Conservation (phyloP, 1,284 basidiomycete species). For the Sporisorium exsertum region DNA sequence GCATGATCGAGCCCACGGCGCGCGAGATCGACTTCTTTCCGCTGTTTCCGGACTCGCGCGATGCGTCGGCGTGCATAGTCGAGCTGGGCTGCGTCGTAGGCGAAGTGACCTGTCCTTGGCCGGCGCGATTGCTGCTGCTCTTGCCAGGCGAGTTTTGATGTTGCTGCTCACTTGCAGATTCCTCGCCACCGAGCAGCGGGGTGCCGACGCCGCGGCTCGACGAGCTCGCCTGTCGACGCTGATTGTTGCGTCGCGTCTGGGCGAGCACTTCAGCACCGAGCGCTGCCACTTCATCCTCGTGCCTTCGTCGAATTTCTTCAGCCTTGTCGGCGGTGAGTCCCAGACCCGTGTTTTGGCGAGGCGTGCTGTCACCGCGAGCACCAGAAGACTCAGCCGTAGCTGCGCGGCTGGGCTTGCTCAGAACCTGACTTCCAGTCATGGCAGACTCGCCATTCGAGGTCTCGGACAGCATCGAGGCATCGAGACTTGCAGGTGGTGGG, state of each 20-base stretch:
- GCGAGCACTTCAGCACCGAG: conserved; percentile 63
- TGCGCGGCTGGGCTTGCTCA: conserved; percentile 14
- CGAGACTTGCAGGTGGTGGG: conserved; percentile 10
- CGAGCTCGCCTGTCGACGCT: conserved; percentile 37
- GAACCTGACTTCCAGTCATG: conserved; percentile 18
- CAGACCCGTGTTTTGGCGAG: conserved; percentile 45
- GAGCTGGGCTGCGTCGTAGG: conserved; percentile 16
- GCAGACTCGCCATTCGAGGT: conserved; percentile 8
- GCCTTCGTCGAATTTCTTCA: conserved; percentile 59
- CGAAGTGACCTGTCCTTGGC: conserved; percentile 7
- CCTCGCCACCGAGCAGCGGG: conserved; percentile 16
- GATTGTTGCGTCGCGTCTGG: conserved; percentile 52
- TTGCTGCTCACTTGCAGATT: conserved; percentile 22
- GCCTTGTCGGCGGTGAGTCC: conserved; percentile 52
- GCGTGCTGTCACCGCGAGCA: conserved; percentile 27
- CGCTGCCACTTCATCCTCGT: conserved; percentile 64
- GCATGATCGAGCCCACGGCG: conserved; percentile 45
- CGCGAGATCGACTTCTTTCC: conserved; percentile 39
- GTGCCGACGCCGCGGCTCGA: conserved; percentile 14
- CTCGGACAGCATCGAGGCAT: conserved; percentile 29
- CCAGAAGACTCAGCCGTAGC: conserved; percentile 10
- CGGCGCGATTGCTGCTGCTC: conserved; percentile 10
- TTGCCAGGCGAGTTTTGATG: conserved; percentile 14
- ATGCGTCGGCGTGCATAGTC: conserved; percentile 19
- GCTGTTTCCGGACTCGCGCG: conserved; percentile 33